Conservation (phyloP, 495 filamentous ascomycete genomes). For the Trichoderma asperelloides region DNA sequence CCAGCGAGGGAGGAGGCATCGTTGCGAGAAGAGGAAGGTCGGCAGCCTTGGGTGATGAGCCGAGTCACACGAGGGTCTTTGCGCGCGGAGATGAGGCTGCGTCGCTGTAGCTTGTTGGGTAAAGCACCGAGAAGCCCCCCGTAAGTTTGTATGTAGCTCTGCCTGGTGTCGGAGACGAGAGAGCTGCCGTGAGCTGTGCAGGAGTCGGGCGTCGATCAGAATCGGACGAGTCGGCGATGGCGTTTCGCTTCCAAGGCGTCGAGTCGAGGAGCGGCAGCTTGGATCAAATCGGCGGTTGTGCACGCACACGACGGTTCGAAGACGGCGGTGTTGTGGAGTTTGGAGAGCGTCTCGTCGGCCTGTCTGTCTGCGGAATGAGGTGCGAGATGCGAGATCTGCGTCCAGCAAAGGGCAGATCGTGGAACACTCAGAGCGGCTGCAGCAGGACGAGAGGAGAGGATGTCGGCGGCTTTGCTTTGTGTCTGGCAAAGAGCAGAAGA, state of each 20-base stretch:
- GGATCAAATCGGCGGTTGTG: no score
- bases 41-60: neutral
- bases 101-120: neutral
- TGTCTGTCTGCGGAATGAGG: neutral
- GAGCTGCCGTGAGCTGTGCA: neutral
- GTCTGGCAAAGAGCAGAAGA: neutral
- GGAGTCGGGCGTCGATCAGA: neutral
- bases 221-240: no score
- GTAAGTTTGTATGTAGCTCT: neutral
- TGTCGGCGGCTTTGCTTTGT: neutral
- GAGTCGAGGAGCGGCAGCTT: no score
- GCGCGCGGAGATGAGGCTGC: neutral
- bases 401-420: neutral
- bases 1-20: neutral
- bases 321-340: neutral
- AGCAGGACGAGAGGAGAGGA: neutral
- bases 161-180: neutral
- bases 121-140: neutral
- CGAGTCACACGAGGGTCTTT: neutral
- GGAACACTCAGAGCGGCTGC: neutral
- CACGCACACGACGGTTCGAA: neutral
- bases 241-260: no score
- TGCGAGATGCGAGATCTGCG: no score
- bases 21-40: constrained; percentile 6
- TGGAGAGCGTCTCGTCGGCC: neutral